These are phyloP conservation scores for Fusarium chlamydosporum DNA, from an alignment of 2,329 filamentous ascomycete genomes.

Conservation along the genomic window DNA sequence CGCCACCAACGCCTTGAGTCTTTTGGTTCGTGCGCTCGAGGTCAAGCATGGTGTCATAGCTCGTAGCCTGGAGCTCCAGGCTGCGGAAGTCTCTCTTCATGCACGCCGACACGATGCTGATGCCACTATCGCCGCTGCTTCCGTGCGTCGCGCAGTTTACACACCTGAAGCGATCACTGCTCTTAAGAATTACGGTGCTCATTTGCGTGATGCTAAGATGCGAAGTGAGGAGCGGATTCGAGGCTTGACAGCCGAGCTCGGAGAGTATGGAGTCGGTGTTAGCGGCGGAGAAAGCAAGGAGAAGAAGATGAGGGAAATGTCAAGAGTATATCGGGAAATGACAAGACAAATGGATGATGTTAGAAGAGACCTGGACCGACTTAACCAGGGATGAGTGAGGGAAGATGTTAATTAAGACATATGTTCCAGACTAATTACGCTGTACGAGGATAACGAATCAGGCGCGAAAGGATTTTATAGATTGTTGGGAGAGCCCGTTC, in stretches of 20 bases:
- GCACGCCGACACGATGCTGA: slow-evolving; percentile 61
- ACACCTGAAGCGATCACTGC: slow-evolving; percentile 60
- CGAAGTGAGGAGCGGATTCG: slow-evolving; percentile 62
- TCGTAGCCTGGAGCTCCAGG: slow-evolving; percentile 66
- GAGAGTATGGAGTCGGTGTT: slow-evolving; percentile 64
- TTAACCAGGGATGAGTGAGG: slow-evolving; percentile 48
- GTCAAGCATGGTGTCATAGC: slow-evolving; percentile 68
- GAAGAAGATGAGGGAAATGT: slow-evolving; percentile 67
- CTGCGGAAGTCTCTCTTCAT: slow-evolving; percentile 60
- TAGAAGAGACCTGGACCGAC: slow-evolving; percentile 60
- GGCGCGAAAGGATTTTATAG: too few species aligned
- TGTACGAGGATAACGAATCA: slow-evolving; percentile 10
- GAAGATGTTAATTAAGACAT: slow-evolving; percentile 10
- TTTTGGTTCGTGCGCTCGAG: slow-evolving; percentile 66
- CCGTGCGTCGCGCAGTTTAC: slow-evolving; percentile 60
- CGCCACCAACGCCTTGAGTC: slow-evolving; percentile 58
- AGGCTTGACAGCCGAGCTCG: slow-evolving; percentile 60
- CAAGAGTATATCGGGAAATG: slow-evolving; percentile 65
- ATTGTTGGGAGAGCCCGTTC: neutral
- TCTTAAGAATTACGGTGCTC: slow-evolving; percentile 63
- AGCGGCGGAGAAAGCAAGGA: slow-evolving; percentile 60
- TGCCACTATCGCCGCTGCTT: slow-evolving; percentile 54
- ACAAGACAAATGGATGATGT: slow-evolving; percentile 65
- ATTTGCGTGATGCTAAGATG: slow-evolving; percentile 64
- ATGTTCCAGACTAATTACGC: neutral